phyloP scores from a whole-genome alignment of 1,139 yeast genomes.

The Magnusiomyces ingens region DNA sequence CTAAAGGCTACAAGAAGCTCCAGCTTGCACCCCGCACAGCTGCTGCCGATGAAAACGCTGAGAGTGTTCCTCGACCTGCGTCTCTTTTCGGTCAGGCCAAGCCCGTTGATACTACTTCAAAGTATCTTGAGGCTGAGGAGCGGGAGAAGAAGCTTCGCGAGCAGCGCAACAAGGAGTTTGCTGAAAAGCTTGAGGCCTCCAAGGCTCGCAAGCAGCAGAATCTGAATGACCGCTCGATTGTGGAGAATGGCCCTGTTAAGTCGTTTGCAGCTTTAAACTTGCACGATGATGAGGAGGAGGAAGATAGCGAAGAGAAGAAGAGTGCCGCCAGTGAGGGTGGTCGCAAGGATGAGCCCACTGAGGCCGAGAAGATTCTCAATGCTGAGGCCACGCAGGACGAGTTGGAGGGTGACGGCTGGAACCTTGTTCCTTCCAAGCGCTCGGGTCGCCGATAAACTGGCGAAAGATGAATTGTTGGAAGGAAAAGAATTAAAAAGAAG shows the following conservation, averaged over 20 bases:
- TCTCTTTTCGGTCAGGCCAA: slow-evolving; percentile 34
- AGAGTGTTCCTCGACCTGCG: slow-evolving; percentile 23
- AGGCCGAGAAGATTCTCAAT: slow-evolving; percentile 36
- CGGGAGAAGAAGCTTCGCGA: slow-evolving; percentile 25
- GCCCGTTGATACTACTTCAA: slow-evolving; percentile 35
- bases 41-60: slow-evolving; percentile 21
- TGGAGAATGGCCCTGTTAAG: slow-evolving; percentile 17
- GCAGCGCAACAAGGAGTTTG: slow-evolving; percentile 23
- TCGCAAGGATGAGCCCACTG: slow-evolving; percentile 28
- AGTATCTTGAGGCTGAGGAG: slow-evolving; percentile 27
- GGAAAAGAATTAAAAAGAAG: neutral
- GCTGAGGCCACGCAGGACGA: slow-evolving; percentile 37
- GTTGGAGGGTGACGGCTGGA: slow-evolving; percentile 54
- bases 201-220: slow-evolving; percentile 14
- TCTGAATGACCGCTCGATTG: slow-evolving; percentile 13
- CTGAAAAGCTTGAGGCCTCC: slow-evolving; percentile 16
- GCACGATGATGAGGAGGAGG: slow-evolving; percentile 59
- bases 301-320: slow-evolving; percentile 25
- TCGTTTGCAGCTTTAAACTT: slow-evolving; percentile 56
- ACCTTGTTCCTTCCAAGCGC: slow-evolving; percentile 47
- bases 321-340: slow-evolving; percentile 22
- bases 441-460: slow-evolving; percentile 12
- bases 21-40: slow-evolving; percentile 28
- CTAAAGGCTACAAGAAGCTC: slow-evolving; percentile 20
- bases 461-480: neutral